Conservation (phyloP, 306 rosid species). For the Myrica gale region DNA sequence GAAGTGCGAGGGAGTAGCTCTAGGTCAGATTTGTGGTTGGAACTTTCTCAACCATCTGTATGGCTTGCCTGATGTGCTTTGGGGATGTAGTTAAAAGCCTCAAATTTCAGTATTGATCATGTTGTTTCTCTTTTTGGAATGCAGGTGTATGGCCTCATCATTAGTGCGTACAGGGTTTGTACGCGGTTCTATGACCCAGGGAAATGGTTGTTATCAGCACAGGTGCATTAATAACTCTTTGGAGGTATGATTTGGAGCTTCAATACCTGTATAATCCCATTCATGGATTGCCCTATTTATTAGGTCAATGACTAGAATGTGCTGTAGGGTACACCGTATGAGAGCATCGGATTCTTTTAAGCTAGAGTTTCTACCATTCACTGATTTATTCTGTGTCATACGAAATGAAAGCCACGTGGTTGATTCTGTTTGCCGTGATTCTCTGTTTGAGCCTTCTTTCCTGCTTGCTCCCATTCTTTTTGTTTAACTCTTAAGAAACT, state of each 20-base stretch:
- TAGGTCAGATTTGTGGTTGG: constrained; percentile 50
- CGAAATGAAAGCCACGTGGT: not conserved
- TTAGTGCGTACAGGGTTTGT: constrained; percentile 92
- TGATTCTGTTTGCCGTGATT: not conserved
- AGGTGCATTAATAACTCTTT: constrained; percentile 71
- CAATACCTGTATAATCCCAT: not conserved
- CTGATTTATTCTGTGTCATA: not conserved
- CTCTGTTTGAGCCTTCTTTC: not conserved
- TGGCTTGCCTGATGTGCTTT: constrained; percentile 1
- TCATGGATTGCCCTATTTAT: constrained; percentile 17
- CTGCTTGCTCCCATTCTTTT: no score
- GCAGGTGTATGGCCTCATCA: constrained; percentile 95
- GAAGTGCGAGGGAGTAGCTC: constrained; percentile 94
- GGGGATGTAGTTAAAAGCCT: constrained; percentile 6
- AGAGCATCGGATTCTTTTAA: constrained; percentile 1
- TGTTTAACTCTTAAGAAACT: no score
- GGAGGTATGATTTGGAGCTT: constrained; percentile 55
- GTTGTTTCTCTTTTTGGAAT: constrained; percentile 26
- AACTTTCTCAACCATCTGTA: not conserved
- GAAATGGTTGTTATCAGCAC: constrained; percentile 97
- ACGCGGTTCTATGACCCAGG: constrained; percentile 83
- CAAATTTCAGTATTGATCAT: constrained; percentile 26
- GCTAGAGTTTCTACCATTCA: not conserved
- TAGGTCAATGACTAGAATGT: constrained; percentile 17
- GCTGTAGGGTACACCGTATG: not conserved